Conservation (phyloP, 1,284 basidiomycete species). For the Puccinia triticina region DNA sequence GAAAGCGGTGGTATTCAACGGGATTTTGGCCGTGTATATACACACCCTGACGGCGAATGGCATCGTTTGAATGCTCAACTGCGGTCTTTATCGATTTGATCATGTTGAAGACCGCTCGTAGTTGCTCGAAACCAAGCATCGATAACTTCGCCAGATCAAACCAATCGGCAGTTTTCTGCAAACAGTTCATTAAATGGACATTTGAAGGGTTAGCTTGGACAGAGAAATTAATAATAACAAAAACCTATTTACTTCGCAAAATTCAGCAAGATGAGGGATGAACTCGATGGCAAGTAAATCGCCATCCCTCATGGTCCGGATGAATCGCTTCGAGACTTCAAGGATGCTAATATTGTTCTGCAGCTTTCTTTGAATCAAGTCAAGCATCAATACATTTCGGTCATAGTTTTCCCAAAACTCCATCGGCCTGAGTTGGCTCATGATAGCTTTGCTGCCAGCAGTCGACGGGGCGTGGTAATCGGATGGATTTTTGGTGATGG, state of each 20-base stretch:
- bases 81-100: background rate
- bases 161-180: background rate
- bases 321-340: background rate
- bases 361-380: background rate
- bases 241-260: background rate
- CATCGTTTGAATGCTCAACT: background rate
- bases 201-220: background rate
- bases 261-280: background rate
- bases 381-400: background rate
- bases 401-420: background rate
- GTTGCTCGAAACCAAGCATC: background rate
- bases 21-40: background rate
- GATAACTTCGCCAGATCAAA: background rate
- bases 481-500: too few relatives aligned
- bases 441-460: too few relatives aligned
- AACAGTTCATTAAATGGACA: background rate
- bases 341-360: background rate
- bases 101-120: background rate
- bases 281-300: constrained; percentile 15
- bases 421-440: background rate
- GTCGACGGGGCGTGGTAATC: too few relatives aligned
- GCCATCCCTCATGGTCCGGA: background rate
- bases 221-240: too few relatives aligned
- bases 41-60: background rate
- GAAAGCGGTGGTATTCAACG: background rate